Conservation (phyloP, 768 basidiomycete species). For the Leccinum sublutescens region DNA sequence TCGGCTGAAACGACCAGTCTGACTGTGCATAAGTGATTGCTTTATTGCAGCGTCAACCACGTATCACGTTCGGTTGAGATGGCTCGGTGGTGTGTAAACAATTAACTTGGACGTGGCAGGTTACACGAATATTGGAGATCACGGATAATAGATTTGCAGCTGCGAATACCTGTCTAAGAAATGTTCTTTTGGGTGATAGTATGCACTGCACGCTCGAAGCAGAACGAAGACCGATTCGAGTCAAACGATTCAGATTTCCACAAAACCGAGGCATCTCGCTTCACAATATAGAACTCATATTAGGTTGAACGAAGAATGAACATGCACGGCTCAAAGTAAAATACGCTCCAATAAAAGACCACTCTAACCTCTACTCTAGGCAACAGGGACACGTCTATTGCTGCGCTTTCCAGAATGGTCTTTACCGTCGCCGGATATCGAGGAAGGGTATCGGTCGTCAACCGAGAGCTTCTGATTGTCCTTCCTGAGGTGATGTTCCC, state of each 20-base stretch:
- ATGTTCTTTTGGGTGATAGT: too few relatives aligned
- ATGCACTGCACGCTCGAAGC: not conserved
- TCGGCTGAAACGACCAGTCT: not conserved
- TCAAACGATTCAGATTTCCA: not conserved
- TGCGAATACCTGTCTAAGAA: too few relatives aligned
- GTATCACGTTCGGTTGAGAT: too few relatives aligned
- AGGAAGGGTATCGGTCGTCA: not conserved
- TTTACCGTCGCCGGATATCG: conserved; percentile 7
- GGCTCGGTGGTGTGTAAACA: too few relatives aligned
- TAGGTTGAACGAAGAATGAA: conserved; percentile 14
- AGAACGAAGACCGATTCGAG: not conserved
- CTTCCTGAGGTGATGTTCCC: not conserved
- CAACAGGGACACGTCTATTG: not conserved
- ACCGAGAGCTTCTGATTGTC: not conserved
- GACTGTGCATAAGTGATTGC: too few relatives aligned
- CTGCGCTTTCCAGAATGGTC: conserved; percentile 8
- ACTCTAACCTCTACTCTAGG: not conserved
- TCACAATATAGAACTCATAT: not conserved
- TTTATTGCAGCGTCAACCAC: too few relatives aligned
- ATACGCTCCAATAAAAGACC: conserved; percentile 1
- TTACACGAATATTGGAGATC: too few relatives aligned
- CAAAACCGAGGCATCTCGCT: not conserved
- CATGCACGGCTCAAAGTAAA: conserved; percentile 7
- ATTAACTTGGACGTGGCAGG: too few relatives aligned
- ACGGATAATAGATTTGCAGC: too few relatives aligned